A percentile compares a stretch with the other conserved stretches of the same genome.
Conservation (phyloP, 1,139 yeast genomes). For the Suhomyces ambrosiae region DNA sequence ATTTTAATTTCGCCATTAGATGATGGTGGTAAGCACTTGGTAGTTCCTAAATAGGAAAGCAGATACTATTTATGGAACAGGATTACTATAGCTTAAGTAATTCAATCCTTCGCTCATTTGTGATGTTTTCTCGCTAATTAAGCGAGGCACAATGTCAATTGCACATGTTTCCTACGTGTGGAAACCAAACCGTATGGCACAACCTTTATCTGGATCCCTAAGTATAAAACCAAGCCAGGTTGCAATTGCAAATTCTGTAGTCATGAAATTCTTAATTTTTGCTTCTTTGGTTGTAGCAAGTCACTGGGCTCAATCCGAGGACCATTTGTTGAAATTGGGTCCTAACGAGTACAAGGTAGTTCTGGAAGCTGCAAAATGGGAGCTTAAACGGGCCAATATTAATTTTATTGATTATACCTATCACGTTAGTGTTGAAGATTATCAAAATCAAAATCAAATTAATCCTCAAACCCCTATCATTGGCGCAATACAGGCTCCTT, state of each 20-base stretch:
- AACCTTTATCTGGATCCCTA: neutral
- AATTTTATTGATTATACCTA: constrained; percentile 75
- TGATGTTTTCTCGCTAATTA: no score
- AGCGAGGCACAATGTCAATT: neutral
- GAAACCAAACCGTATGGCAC: neutral
- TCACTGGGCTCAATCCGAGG: neutral
- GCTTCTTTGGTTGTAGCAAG: neutral
- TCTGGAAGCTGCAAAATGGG: constrained; percentile 58
- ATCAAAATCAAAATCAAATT: constrained; percentile 39
- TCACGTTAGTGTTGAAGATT: constrained; percentile 36
- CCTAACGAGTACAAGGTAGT: constrained; percentile 44
- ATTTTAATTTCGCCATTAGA: no score
- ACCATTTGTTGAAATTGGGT: constrained; percentile 43
- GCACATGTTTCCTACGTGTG: neutral
- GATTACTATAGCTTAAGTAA: no score
- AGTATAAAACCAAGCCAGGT: neutral
- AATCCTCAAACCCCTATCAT: constrained; percentile 27
- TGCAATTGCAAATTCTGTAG: neutral
- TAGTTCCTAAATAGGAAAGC: no score
- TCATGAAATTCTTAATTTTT: neutral
- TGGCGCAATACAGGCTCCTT: constrained; percentile 24
- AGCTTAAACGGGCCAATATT: constrained; percentile 53
- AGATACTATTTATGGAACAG: no score
- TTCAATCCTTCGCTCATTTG: no score
- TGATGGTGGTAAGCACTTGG: no score